Evolutionary conservation across 208 protist species (phyloP), one percentile per base, ranked within the genome.

Genomic region (Crithidia expoeki): DNA sequence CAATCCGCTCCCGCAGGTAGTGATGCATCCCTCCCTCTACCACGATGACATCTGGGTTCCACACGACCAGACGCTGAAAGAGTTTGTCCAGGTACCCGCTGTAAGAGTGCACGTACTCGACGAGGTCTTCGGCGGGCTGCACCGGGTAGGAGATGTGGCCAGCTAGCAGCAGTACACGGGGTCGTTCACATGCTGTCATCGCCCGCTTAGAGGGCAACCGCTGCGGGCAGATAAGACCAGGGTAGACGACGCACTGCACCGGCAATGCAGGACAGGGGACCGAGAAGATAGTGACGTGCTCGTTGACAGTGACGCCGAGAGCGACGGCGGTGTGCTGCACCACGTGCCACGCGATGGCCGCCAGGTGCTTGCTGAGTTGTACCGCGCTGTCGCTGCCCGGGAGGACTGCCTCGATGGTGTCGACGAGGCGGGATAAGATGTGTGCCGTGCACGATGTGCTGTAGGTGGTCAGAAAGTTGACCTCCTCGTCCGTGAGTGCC

Each of bases 1-100:
- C 51, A 47, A 93, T 83, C 30, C 65, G 74, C 33, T 79, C 57
- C 32, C 86, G 84, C 57, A 96, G 72, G 66, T 88, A 89, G 69
- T 94, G 86, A 68, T 96, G 87, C 86, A 94, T 88, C 53, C 77
- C 74, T 10, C 86, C 77, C 59, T 92, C 84, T 23, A 91, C 83
- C 25, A 93, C 84, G 52, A 96, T 84, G 2, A 96, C 76, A 21
- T 84, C 79, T 2, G 91, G 86, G 11, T 58, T 57, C 81, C 81
- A 90, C 46, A 83, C 63, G 7, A 63, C 30, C 27, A 96, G 88
- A n/a, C 89, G 84, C 56, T 92, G 79, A 55, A 83, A 88, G 12
- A 89, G 72, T 53, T 86, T 92, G 56, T 93, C 83, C 12, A 93
- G 72, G 47, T 84, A 76, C 5, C 90, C 86, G 50, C 79, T 62